Percentiles rank a stretch among this genome's conserved stretches.
These are phyloP conservation scores for Fraxinus excelsior DNA, from an alignment of 257 asterid species.

Conservation along the genomic window DNA sequence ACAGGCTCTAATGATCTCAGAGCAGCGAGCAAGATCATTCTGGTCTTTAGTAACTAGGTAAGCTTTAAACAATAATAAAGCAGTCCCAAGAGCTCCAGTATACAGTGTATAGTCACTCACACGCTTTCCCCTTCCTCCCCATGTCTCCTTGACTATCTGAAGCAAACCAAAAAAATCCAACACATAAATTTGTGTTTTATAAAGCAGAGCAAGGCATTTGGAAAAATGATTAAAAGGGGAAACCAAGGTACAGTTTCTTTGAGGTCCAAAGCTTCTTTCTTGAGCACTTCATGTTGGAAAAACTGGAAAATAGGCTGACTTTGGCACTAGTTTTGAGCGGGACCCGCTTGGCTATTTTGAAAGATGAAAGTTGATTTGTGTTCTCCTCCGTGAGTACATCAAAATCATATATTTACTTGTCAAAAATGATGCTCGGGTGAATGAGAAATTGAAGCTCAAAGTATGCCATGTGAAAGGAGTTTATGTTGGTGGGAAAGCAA, in stretches of 20 bases:
- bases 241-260: conserved; percentile 47
- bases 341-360: too few species aligned
- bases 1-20: conserved; percentile 64
- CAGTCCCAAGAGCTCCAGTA: conserved; percentile 82
- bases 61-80: conserved; percentile 80
- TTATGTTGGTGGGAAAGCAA: too few species aligned
- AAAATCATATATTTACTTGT: too few species aligned
- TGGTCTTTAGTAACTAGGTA: conserved; percentile 55
- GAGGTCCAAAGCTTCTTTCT: conserved; percentile 55
- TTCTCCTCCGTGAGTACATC: too few species aligned
- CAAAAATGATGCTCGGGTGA: too few species aligned
- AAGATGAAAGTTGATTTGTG: too few species aligned
- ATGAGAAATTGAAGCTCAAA: too few species aligned
- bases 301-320: too few species aligned
- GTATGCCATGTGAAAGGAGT: too few species aligned
- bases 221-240: background rate
- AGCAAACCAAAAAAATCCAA: conserved; percentile 17
- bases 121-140: conserved; percentile 53
- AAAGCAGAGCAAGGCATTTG: conserved; percentile 5
- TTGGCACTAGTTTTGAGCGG: too few species aligned
- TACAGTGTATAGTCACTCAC: conserved; percentile 62
- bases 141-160: conserved; percentile 78
- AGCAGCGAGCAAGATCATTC: conserved; percentile 59
- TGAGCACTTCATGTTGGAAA: too few species aligned
- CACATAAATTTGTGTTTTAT: conserved; percentile 1